A percentile compares a stretch with the other conserved stretches of the same genome.
phyloP scores from a whole-genome alignment of 352 stramenopile genomes.

The Phytophthora litchii region DNA sequence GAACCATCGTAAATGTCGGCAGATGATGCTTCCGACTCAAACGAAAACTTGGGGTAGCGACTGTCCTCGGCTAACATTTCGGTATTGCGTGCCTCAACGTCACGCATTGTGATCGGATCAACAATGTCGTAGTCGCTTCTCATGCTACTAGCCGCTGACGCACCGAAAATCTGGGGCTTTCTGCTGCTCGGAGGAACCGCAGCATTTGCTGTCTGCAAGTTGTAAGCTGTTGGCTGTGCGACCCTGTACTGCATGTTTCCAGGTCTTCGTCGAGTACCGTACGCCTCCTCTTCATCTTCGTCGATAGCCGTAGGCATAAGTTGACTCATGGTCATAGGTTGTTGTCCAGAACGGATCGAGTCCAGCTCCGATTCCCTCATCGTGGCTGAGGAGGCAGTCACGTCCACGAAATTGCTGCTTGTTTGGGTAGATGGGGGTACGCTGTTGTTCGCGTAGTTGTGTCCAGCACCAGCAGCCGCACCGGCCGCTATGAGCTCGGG shows the following conservation, averaged over 20 bases:
- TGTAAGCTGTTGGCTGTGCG: slow-evolving; percentile 7
- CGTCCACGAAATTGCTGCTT: slow-evolving; percentile 32
- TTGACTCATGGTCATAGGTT: slow-evolving; percentile 38
- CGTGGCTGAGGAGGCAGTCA: slow-evolving; percentile 22
- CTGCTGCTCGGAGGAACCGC: slow-evolving; percentile 10
- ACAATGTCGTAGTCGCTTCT: slow-evolving; percentile 81
- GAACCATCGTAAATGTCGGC: slow-evolving; percentile 39
- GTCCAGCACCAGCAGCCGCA: slow-evolving; percentile 10
- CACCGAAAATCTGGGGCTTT: slow-evolving; percentile 19
- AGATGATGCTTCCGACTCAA: slow-evolving; percentile 44
- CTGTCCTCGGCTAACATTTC: slow-evolving; percentile 65
- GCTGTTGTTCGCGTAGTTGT: slow-evolving; percentile 17
- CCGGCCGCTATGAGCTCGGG: slow-evolving; percentile 16
- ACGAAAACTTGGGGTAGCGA: slow-evolving; percentile 73
- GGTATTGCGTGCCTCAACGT: slow-evolving; percentile 67
- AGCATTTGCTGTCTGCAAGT: slow-evolving; percentile 5
- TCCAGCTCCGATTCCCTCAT: slow-evolving; percentile 26
- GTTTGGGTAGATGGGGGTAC: not conserved
- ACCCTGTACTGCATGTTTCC: slow-evolving; percentile 1
- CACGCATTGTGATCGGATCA: slow-evolving; percentile 55
- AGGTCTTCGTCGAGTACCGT: slow-evolving; percentile 15
- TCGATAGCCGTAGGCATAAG: slow-evolving; percentile 24
- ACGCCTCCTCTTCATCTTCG: slow-evolving; percentile 20
- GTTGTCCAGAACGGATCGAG: slow-evolving; percentile 15
- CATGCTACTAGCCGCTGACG: slow-evolving; percentile 44